Evolutionary conservation across 768 basidiomycete genomes (phyloP), one percentile per base, ranked within the genome.

Genomic region (Trametes elegans): DNA sequence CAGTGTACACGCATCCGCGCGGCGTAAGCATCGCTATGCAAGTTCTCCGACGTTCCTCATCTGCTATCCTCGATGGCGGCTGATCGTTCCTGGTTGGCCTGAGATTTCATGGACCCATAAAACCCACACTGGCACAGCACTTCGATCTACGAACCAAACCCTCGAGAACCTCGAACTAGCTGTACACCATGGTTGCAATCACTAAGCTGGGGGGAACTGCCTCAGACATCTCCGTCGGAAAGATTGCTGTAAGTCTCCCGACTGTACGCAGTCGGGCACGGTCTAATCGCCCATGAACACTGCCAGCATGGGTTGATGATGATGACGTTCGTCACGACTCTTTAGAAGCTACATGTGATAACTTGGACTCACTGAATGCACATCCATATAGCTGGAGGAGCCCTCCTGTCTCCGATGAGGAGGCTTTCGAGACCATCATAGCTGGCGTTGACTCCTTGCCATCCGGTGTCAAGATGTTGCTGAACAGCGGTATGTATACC

Each of bases 371-470:
- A 49, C 40, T n/a, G 34, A 8, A 13, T 40, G 1, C 4, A 19
- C 18, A 26, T 26, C 14, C 40, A 26, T 39, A 23, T 49, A 49
- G 52, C n/a, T 80, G 76, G 83, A 76, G 62, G 10, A 68, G 63
- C 16, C 72, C 18, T 32, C 58, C 74, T 9, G 68, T 76, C 29
- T 70, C 80, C 1, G 84, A 88, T 52, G 83, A 83, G 49, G 74
- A 81, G 29, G 79, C 79, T 8, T 86, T 88, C 57, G 80, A 77
- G 19, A 72, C 82, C 2, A 85, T 88, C 71, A 82, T 80, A 64
- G 76, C 76, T 10, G 76, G 75, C 5, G 62, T 80, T 53, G 71
- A 76, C 32, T 66, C 71, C 0, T 62, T 78, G 29, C 76, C 77
- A 0, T 58, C 70, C 0, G 78, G 75, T 14, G 68, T 66, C 28